phyloP scores from a whole-genome alignment of 179 eudicot genomes.

The Monotropa hypopitys region DNA sequence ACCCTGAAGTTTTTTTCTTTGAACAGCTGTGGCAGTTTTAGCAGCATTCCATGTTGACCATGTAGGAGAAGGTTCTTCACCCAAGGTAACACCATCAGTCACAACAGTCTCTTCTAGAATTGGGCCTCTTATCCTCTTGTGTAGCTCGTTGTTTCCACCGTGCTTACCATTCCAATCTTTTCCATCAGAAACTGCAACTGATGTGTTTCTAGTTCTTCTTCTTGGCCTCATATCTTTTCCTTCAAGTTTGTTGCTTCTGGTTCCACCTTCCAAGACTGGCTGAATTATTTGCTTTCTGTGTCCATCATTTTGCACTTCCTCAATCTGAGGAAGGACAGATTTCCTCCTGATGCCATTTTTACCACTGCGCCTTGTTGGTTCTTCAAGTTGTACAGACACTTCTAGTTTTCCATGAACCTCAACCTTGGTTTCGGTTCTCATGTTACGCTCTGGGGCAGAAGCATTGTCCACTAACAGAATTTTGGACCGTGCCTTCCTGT shows the following conservation, averaged over 20 bases:
- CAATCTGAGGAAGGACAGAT: constrained; percentile 6
- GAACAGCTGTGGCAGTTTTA: background rate
- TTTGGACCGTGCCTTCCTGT: background rate
- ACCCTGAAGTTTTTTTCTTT: background rate
- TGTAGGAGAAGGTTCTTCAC: constrained; percentile 9
- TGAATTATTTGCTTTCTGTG: background rate
- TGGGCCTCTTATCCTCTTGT: constrained; percentile 2
- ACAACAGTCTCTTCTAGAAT: constrained; percentile 1
- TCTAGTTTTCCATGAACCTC: constrained; percentile 6
- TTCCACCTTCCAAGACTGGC: background rate
- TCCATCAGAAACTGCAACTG: background rate
- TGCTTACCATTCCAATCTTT: background rate
- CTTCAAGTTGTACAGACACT: constrained; percentile 10
- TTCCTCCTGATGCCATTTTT: background rate
- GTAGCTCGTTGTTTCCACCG: background rate
- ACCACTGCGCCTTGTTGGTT: constrained; percentile 1
- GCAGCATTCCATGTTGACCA: constrained; percentile 1
- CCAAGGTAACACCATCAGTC: background rate
- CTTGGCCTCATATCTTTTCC: background rate
- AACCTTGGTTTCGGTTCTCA: background rate
- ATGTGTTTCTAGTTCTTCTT: background rate
- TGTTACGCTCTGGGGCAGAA: background rate
- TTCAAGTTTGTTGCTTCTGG: background rate
- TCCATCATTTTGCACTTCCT: background rate
- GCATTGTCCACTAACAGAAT: background rate